Percentiles rank a stretch among this genome's conserved stretches.
Evolutionary conservation across 192 early-diverging fungal species (phyloP).

Genomic region (Allomyces javanicus): DNA sequence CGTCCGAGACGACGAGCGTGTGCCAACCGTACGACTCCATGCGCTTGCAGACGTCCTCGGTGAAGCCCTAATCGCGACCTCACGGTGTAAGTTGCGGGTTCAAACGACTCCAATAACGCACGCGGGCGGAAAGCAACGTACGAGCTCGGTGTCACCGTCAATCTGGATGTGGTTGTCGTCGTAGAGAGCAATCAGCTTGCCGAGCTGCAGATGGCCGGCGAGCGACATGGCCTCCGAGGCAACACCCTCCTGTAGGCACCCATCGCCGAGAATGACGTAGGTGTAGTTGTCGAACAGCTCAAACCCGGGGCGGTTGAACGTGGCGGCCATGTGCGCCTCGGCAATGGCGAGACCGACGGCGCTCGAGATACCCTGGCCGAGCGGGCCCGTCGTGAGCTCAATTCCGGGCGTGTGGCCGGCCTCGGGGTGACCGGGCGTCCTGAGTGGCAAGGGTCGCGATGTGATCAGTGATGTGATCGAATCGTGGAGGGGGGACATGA

Average conservation of each 20-base stretch:
- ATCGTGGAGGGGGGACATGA: background rate
- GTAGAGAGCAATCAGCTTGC: conserved; percentile 85
- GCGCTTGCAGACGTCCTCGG: conserved; percentile 73
- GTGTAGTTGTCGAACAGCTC: conserved; percentile 71
- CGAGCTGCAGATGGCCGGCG: conserved; percentile 76
- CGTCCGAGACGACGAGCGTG: conserved; percentile 49
- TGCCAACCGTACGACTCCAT: conserved; percentile 93
- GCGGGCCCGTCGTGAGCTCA: conserved; percentile 92
- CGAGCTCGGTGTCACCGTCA: conserved; percentile 58
- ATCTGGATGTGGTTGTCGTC: conserved; percentile 94
- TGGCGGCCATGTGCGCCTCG: conserved; percentile 68
- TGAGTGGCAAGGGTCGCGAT: conserved; percentile 12
- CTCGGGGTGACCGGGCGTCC: conserved; percentile 95
- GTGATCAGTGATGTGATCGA: conserved; percentile 2
- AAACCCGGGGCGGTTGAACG: conserved; percentile 77
- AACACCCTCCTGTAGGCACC: conserved; percentile 97
- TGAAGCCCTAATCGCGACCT: conserved; percentile 38
- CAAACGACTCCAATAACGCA: conserved; percentile 1
- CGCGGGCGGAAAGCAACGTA: background rate
- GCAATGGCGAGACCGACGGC: conserved; percentile 86
- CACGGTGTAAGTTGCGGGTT: conserved; percentile 19
- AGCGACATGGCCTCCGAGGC: conserved; percentile 75
- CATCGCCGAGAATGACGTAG: conserved; percentile 73
- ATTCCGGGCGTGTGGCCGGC: conserved; percentile 65
- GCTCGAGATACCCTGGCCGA: conserved; percentile 81